Evolutionary conservation across 768 basidiomycete genomes (phyloP).

Genomic region (Harrya chromipes): DNA sequence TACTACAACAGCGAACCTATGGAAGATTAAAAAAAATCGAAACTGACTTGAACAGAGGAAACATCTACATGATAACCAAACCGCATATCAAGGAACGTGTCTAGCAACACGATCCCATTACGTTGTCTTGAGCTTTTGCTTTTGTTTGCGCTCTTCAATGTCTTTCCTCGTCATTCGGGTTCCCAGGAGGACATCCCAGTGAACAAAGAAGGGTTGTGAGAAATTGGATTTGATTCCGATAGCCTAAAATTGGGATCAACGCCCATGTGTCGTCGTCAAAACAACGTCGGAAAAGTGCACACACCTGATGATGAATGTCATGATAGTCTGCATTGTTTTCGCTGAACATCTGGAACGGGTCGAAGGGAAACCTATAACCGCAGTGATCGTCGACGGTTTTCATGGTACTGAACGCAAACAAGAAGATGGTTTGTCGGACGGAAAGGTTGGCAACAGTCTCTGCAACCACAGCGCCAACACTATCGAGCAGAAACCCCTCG

Average conservation of each 20-base stretch:
- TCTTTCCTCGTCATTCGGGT: conserved; percentile 79
- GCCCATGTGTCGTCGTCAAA: not conserved
- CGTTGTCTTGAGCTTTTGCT: conserved; percentile 31
- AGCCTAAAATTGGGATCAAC: conserved; percentile 5
- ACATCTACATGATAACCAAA: conserved; percentile 1
- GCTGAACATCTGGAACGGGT: conserved; percentile 84
- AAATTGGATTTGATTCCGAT: conserved; percentile 96
- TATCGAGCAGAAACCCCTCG: conserved; percentile 90
- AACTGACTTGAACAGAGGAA: not conserved
- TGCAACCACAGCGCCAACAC: conserved; percentile 74
- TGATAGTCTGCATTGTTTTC: conserved; percentile 95
- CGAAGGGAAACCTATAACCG: conserved; percentile 86
- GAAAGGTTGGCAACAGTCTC: conserved; percentile 66
- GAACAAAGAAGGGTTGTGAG: conserved; percentile 92
- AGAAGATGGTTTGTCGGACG: conserved; percentile 76
- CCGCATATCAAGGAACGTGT: not conserved
- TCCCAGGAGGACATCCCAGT: conserved; percentile 86
- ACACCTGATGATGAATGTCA: conserved; percentile 94
- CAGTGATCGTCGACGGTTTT: conserved; percentile 98
- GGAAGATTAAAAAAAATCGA: not conserved
- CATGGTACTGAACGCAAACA: conserved; percentile 80
- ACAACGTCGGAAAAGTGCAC: conserved; percentile 7
- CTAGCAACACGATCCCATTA: not conserved
- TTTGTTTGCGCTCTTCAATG: conserved; percentile 50
- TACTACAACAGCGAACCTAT: conserved; percentile 22